Evolutionary conservation across 2,329 filamentous ascomycete species (phyloP).

Genomic region (Colletotrichum simmondsii): DNA sequence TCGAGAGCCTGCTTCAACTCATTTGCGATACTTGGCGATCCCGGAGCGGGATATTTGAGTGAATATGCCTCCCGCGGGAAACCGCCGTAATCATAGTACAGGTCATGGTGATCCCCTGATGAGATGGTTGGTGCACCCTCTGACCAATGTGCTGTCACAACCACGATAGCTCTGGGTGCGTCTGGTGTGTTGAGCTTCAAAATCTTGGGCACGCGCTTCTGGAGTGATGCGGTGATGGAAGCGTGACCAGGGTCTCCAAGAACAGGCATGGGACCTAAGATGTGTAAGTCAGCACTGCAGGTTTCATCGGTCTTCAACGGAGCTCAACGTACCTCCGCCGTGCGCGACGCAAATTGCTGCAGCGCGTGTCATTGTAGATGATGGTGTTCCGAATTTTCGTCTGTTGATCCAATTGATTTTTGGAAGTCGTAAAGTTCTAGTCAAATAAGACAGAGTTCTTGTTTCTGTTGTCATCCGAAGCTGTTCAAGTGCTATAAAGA

Average conservation of each 20-base stretch:
- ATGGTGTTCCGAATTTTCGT: not conserved
- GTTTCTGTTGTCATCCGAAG: constrained; percentile 12
- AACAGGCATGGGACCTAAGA: constrained; percentile 65
- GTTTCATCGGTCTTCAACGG: not conserved
- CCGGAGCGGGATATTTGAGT: constrained; percentile 66
- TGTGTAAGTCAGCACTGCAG: not conserved
- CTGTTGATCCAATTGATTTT: not conserved
- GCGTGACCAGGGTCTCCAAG: constrained; percentile 65
- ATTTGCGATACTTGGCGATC: constrained; percentile 62
- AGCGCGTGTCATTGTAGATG: constrained; percentile 50
- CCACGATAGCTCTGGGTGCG: constrained; percentile 61
- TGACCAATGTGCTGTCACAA: constrained; percentile 70
- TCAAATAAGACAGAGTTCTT: not conserved
- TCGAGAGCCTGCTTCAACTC: constrained; percentile 58
- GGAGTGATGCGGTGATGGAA: constrained; percentile 61
- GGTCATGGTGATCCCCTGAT: constrained; percentile 54
- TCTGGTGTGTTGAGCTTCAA: constrained; percentile 63
- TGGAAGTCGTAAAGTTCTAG: not conserved
- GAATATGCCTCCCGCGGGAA: constrained; percentile 67
- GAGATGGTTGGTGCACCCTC: constrained; percentile 61
- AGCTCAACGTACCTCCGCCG: constrained; percentile 53
- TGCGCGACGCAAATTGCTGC: constrained; percentile 62
- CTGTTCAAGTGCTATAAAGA: not conserved
- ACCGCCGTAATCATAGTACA: constrained; percentile 70
- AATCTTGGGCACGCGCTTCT: constrained; percentile 63